Conservation (phyloP, 129 eudicot genomes). For the Smallanthus sonchifolius region DNA sequence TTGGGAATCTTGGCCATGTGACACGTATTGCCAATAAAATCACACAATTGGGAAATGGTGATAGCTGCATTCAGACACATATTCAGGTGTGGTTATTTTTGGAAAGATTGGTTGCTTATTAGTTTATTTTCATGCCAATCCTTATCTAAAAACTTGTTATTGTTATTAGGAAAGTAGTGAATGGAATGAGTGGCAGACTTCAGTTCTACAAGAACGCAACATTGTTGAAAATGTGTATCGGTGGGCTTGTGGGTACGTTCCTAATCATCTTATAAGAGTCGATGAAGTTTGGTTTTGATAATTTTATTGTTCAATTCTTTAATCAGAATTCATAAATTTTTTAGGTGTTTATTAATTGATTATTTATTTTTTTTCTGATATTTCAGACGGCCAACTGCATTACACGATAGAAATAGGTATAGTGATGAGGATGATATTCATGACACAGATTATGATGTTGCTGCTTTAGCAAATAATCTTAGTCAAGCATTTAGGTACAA, state of each 20-base stretch:
- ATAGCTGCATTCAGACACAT: slow-evolving; percentile 48
- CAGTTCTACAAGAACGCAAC: slow-evolving; percentile 79
- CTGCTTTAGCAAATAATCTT: slow-evolving; percentile 81
- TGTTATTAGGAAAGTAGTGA: slow-evolving; percentile 58
- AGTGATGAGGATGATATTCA: slow-evolving; percentile 88
- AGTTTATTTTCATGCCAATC: neutral
- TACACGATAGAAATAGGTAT: slow-evolving; percentile 83
- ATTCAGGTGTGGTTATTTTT: slow-evolving; percentile 52
- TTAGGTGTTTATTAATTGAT: neutral
- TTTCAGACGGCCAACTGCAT: slow-evolving; percentile 76
- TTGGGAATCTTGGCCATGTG: slow-evolving; percentile 75
- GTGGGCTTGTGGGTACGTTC: slow-evolving; percentile 93
- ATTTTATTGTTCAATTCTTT: neutral
- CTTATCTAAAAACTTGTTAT: neutral
- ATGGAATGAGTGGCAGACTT: slow-evolving; percentile 84
- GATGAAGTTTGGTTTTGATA: neutral
- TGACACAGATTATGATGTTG: slow-evolving; percentile 92
- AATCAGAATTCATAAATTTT: neutral
- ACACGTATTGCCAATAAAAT: slow-evolving; percentile 78
- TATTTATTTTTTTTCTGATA: neutral
- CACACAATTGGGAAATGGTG: slow-evolving; percentile 57
- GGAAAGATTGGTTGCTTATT: neutral
- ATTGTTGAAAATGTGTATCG: slow-evolving; percentile 78
- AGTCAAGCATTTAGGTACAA: slow-evolving; percentile 86
- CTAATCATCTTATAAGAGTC: neutral